Evolutionary conservation across 345 rosid genomes (phyloP).

Genomic region (Rhodomyrtus tomentosa): DNA sequence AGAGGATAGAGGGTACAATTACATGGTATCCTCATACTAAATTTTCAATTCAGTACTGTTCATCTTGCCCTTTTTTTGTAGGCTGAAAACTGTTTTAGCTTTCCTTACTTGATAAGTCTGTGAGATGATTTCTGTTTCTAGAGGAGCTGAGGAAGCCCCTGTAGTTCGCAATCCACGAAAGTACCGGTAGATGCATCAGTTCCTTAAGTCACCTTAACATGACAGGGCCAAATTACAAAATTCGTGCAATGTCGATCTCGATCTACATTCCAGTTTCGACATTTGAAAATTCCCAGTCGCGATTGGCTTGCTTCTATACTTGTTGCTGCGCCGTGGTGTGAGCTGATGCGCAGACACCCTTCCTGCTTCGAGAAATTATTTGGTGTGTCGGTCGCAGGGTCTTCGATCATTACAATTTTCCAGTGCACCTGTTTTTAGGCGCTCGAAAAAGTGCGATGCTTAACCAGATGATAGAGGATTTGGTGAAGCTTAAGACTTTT

Average conservation of each 20-base stretch:
- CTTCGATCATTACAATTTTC: neutral
- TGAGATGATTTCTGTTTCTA: neutral
- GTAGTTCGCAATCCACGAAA: neutral
- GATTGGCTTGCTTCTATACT: neutral
- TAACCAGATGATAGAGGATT: too few relatives aligned
- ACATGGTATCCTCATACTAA: constrained; percentile 40
- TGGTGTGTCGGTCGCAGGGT: fast-evolving
- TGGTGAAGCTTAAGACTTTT: neutral
- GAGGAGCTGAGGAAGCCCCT: neutral
- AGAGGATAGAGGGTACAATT: constrained; percentile 71
- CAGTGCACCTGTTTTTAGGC: too few relatives aligned
- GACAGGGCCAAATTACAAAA: neutral
- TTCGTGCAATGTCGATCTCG: neutral
- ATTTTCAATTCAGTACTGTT: neutral
- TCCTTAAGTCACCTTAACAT: neutral
- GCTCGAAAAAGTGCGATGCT: too few relatives aligned
- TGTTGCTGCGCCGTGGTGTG: fast-evolving
- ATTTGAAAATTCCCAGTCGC: neutral
- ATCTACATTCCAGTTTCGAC: neutral
- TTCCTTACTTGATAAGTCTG: neutral
- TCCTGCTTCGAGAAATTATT: neutral
- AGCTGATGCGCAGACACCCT: neutral
- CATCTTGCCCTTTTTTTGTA: neutral
- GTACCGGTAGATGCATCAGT: neutral
- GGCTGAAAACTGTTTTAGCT: neutral